Evolutionary conservation across 805 yeast genomes (phyloP).

Genomic region (Grigorovia humatica): DNA sequence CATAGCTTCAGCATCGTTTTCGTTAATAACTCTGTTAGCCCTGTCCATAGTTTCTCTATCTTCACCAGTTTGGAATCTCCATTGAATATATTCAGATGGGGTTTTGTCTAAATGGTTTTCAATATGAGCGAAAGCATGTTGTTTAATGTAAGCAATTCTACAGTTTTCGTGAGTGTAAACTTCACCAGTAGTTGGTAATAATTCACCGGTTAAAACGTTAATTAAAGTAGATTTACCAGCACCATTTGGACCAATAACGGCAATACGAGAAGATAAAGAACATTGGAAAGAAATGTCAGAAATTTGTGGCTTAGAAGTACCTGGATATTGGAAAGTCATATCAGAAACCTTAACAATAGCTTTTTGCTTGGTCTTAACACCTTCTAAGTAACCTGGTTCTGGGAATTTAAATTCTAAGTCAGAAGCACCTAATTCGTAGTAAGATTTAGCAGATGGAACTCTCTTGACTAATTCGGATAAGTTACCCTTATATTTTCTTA

Average conservation of each 20-base stretch:
- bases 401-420: slow-evolving; percentile 96
- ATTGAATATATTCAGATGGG: slow-evolving; percentile 99
- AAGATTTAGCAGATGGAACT: slow-evolving; percentile 97
- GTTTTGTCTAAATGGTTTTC: slow-evolving; percentile 98
- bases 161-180: slow-evolving; percentile 99
- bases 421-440: slow-evolving; percentile 98
- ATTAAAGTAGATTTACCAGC: slow-evolving; percentile 99
- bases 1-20: slow-evolving; percentile 95
- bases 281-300: slow-evolving; percentile 92
- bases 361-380: slow-evolving; percentile 99
- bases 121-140: slow-evolving; percentile 99
- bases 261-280: slow-evolving; percentile 98
- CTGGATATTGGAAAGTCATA: slow-evolving; percentile 99
- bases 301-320: slow-evolving; percentile 94
- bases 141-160: slow-evolving; percentile 99
- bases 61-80: slow-evolving; percentile 99
- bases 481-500: slow-evolving; percentile 99
- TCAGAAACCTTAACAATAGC: slow-evolving; percentile 96
- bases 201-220: slow-evolving; percentile 98
- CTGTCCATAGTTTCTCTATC: slow-evolving; percentile 99
- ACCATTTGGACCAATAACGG: slow-evolving; percentile 99
- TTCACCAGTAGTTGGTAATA: slow-evolving; percentile 96
- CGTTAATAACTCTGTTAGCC: slow-evolving; percentile 97
- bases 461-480: slow-evolving; percentile 96
- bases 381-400: slow-evolving; percentile 99